Percentiles rank a stretch among this genome's conserved stretches.
Evolutionary conservation across 2,329 filamentous ascomycete genomes (phyloP).

Genomic region (Torrubiella hemipterigena): DNA sequence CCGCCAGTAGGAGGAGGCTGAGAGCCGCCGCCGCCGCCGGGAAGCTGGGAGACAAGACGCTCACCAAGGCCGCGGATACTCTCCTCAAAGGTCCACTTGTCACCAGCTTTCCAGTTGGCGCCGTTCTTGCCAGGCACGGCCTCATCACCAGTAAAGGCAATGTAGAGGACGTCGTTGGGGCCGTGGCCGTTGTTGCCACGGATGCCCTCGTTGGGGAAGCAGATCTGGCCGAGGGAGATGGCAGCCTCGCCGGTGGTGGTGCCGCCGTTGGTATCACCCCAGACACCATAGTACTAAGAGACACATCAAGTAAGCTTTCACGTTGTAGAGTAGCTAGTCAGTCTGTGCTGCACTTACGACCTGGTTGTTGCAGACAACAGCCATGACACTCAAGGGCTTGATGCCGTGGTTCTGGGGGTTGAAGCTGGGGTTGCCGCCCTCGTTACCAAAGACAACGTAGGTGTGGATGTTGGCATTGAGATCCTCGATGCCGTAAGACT

Average conservation of each 20-base stretch:
- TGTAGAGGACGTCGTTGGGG: constrained; percentile 1
- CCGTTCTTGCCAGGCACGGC: not conserved
- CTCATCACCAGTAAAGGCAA: constrained; percentile 5
- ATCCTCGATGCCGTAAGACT: constrained; percentile 17
- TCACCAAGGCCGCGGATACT: too few species aligned
- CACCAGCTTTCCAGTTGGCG: not conserved
- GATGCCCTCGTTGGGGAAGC: not conserved
- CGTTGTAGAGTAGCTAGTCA: too few species aligned
- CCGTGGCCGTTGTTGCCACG: not conserved
- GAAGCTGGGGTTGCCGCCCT: constrained; percentile 17
- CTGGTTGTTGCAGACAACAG: constrained; percentile 32
- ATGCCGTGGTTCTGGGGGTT: constrained; percentile 23
- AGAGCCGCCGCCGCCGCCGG: constrained; percentile 4
- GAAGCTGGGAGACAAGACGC: too few species aligned
- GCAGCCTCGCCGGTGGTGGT: not conserved
- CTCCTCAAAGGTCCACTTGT: not conserved
- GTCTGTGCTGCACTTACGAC: constrained; percentile 11
- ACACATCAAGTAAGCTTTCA: not conserved
- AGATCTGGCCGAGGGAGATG: not conserved
- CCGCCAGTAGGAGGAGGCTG: constrained; percentile 3
- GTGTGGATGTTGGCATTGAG: constrained; percentile 32
- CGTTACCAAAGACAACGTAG: constrained; percentile 35
- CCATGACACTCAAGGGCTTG: constrained; percentile 33
- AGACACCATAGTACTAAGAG: constrained; percentile 34
- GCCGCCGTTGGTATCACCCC: constrained; percentile 20